Evolutionary conservation across 768 basidiomycete genomes (phyloP).

Genomic region (Auricularia auricula-judae): DNA sequence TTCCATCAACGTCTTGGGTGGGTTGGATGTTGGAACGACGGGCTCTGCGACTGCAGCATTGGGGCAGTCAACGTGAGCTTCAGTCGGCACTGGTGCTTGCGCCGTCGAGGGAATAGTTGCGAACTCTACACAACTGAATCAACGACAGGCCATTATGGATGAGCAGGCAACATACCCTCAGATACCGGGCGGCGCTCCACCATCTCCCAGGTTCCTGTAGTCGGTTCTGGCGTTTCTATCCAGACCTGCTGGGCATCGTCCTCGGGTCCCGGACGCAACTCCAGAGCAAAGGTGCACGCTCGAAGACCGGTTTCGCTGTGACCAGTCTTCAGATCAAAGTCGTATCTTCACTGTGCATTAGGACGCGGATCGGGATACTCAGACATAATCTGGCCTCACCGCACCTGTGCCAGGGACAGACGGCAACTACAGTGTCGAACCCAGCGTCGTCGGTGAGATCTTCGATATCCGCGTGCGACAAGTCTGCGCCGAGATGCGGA

Average conservation of each 20-base stretch:
- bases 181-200: constrained; percentile 64
- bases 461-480: constrained; percentile 74
- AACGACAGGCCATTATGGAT: not conserved
- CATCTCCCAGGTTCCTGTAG: constrained; percentile 41
- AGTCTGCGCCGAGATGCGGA: constrained; percentile 71
- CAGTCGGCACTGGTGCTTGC: too few species aligned
- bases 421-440: constrained; percentile 38
- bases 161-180: constrained; percentile 34
- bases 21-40: constrained; percentile 34
- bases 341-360: constrained; percentile 35
- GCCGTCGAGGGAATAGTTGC: constrained; percentile 17
- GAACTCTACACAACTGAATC: constrained; percentile 33
- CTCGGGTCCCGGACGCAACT: constrained; percentile 30
- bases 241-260: constrained; percentile 38
- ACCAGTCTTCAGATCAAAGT: constrained; percentile 61
- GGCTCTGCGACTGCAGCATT: constrained; percentile 24
- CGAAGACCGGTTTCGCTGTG: constrained; percentile 57
- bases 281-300: constrained; percentile 56
- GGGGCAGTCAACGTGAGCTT: not conserved
- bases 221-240: constrained; percentile 45
- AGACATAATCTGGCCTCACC: constrained; percentile 13
- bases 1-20: constrained; percentile 61
- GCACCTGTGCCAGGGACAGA: constrained; percentile 69
- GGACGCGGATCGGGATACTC: not conserved
- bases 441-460: constrained; percentile 30